These are phyloP conservation scores for Termitomyces sp. DNA, from an alignment of 768 basidiomycete species.

Conservation along the genomic window DNA sequence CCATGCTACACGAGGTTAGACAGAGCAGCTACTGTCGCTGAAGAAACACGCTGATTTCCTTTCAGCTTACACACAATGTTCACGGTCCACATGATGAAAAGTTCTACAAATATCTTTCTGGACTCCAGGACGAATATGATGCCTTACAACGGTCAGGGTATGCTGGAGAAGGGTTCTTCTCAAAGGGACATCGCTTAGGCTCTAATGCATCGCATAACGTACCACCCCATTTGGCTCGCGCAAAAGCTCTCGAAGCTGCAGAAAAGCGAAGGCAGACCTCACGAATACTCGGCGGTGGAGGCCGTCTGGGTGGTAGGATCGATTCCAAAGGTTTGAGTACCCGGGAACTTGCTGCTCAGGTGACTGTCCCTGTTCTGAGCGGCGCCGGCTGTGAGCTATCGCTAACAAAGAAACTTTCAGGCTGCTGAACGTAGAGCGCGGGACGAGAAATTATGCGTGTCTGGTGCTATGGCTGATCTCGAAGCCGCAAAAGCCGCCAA, in stretches of 20 bases:
- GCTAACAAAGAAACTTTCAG: constrained; percentile 31
- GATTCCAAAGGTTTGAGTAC: constrained; percentile 43
- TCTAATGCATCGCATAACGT: constrained; percentile 59
- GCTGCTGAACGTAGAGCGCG: constrained; percentile 77
- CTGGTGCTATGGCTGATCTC: constrained; percentile 45
- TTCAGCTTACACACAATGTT: constrained; percentile 80
- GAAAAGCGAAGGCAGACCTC: constrained; percentile 58
- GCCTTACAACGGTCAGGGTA: constrained; percentile 76
- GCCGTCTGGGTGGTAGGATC: constrained; percentile 48
- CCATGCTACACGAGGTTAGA: constrained; percentile 87
- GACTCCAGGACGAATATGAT: constrained; percentile 82
- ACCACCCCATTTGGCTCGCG: constrained; percentile 56
- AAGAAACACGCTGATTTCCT: background rate
- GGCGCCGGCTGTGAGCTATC: background rate
- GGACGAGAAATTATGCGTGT: constrained; percentile 75
- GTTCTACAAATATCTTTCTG: constrained; percentile 69
- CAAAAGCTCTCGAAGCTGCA: constrained; percentile 73
- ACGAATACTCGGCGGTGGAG: constrained; percentile 43
- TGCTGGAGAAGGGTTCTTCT: constrained; percentile 86
- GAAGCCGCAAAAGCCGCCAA: constrained; percentile 69
- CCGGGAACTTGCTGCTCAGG: constrained; percentile 69
- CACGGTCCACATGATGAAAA: constrained; percentile 87
- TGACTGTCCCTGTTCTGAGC: constrained; percentile 17
- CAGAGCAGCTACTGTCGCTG: background rate
- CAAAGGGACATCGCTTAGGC: constrained; percentile 71